Evolutionary conservation across 2,329 filamentous ascomycete species (phyloP).

Genomic region (Torrubiella hemipterigena): DNA sequence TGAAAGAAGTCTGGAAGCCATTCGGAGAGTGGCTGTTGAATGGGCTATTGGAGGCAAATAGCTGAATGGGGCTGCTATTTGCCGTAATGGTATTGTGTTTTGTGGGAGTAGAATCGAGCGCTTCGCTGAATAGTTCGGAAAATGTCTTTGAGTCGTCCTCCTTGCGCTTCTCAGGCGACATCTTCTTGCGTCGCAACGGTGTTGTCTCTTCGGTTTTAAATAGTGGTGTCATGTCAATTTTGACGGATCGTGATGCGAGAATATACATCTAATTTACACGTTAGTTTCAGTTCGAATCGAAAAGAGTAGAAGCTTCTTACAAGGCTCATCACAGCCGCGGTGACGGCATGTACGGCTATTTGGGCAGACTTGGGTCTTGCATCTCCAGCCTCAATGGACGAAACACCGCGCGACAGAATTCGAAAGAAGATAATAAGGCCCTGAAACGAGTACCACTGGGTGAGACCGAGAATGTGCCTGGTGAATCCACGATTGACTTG

Average conservation of each 20-base stretch:
- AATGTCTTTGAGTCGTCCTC: slow-evolving; percentile 27
- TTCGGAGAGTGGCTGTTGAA: too few species aligned
- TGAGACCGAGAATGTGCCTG: slow-evolving; percentile 46
- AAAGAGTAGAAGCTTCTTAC: slow-evolving; percentile 26
- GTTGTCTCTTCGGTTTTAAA: slow-evolving; percentile 23
- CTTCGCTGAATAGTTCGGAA: slow-evolving; percentile 25
- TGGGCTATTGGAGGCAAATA: too few species aligned
- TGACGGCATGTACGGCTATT: slow-evolving; percentile 41
- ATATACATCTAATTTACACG: slow-evolving; percentile 26
- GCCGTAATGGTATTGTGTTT: too few species aligned
- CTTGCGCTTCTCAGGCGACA: slow-evolving; percentile 13
- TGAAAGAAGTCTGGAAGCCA: slow-evolving; percentile 9
- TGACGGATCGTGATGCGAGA: slow-evolving; percentile 32
- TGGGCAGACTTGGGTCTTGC: slow-evolving; percentile 26
- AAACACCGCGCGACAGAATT: slow-evolving; percentile 31
- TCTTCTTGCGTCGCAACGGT: slow-evolving; percentile 13
- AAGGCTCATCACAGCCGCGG: slow-evolving; percentile 38
- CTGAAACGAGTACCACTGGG: slow-evolving; percentile 57
- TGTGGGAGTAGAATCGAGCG: slow-evolving; percentile 14
- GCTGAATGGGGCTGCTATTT: too few species aligned
- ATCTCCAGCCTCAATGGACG: slow-evolving; percentile 25
- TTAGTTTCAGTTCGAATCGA: background rate
- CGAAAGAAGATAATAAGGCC: slow-evolving; percentile 44
- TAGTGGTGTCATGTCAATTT: slow-evolving; percentile 44
- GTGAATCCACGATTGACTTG: slow-evolving; percentile 48